Evolutionary conservation across 2,329 filamentous ascomycete genomes (phyloP).

Genomic region (Phoma herbarum): DNA sequence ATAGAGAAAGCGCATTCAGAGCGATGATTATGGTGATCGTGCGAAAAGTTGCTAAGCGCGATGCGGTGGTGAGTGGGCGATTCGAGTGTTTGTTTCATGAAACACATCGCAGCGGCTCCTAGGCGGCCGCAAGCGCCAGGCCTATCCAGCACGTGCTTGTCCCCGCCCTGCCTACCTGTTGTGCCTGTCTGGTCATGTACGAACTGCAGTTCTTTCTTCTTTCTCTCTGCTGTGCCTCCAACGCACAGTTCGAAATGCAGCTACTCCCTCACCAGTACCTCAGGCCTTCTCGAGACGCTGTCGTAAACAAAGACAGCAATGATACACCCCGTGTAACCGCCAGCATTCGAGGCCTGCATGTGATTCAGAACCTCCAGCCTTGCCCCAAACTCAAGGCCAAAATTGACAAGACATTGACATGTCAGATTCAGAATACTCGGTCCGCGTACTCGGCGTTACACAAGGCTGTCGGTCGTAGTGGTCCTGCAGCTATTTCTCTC

Average conservation of each 20-base stretch:
- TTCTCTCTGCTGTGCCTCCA: slow-evolving; percentile 18
- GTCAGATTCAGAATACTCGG: slow-evolving; percentile 15
- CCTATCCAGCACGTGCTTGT: slow-evolving; percentile 23
- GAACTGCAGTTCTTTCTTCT: slow-evolving; percentile 19
- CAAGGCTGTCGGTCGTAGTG: slow-evolving; percentile 12
- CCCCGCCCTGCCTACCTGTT: neutral
- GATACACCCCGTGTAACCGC: slow-evolving; percentile 22
- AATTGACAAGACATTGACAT: slow-evolving; percentile 11
- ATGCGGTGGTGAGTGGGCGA: slow-evolving; percentile 13
- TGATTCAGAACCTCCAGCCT: slow-evolving; percentile 12
- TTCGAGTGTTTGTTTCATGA: slow-evolving; percentile 26
- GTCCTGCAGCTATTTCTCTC: slow-evolving; percentile 15
- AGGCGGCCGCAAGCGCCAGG: slow-evolving; percentile 19
- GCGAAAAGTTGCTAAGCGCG: slow-evolving; percentile 19
- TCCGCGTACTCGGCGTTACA: slow-evolving; percentile 16
- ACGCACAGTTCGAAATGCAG: slow-evolving; percentile 21
- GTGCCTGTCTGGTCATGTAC: neutral
- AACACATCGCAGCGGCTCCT: slow-evolving; percentile 22
- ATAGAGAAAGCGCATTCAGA: slow-evolving; percentile 11
- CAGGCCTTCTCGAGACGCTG: slow-evolving; percentile 16
- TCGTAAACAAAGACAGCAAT: slow-evolving; percentile 22
- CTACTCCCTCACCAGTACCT: slow-evolving; percentile 23
- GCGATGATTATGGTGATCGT: slow-evolving; percentile 7
- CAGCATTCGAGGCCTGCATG: slow-evolving; percentile 19
- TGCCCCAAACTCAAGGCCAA: slow-evolving; percentile 15